Evolutionary conservation across 1,139 yeast genomes (phyloP), one percentile per base, ranked within the genome.

Genomic region (Yueomyces sp.): DNA sequence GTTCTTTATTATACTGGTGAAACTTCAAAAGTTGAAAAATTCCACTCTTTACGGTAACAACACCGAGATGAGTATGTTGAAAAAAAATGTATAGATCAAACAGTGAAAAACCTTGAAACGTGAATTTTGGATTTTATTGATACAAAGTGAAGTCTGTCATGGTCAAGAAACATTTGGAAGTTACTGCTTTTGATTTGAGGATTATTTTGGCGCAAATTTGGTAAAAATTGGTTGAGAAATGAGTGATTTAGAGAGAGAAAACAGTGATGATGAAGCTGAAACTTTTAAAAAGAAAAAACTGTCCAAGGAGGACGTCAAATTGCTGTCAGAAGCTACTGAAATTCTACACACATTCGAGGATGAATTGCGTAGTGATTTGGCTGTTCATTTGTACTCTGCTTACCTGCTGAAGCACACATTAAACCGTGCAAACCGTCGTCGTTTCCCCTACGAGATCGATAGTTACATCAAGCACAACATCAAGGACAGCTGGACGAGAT

Each of bases 361-460:
- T 39, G 42, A 50, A 5, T 63, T 59, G 39, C 46, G 63, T 40
- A 46, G 48, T 27, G 63, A 59, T 44, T 46, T 60, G 31, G 44
- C 60, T 3, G 42, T 55, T 28, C 64, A 60, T 48, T 43, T 60
- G 19, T 60, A 58, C 41, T 60, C 64, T 7, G 47, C 58, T 0
- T 53, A 46, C 38, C 44, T 60, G n/a, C 43, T 60, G 35, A 57
- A 58, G 43, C 48, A 48, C 27, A 42, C 57, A 27, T 42, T 60
- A 27, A 42, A 44, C 40, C 47, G 46, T 36, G 60, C 61, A 2
- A 57, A 60, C 45, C 54, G 50, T 26, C 54, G 50, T 45, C 52
- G 51, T 35, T 42, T 50, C 37, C 45, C 48, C 4, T 46, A 48
- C 7, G 62, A 56, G 38, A 44, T 53, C 1, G 54, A 55, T 31